Evolutionary conservation across 2,329 filamentous ascomycete species (phyloP), one percentile per base, ranked within the genome.

Genomic region (Xylariaceae sp.): DNA sequence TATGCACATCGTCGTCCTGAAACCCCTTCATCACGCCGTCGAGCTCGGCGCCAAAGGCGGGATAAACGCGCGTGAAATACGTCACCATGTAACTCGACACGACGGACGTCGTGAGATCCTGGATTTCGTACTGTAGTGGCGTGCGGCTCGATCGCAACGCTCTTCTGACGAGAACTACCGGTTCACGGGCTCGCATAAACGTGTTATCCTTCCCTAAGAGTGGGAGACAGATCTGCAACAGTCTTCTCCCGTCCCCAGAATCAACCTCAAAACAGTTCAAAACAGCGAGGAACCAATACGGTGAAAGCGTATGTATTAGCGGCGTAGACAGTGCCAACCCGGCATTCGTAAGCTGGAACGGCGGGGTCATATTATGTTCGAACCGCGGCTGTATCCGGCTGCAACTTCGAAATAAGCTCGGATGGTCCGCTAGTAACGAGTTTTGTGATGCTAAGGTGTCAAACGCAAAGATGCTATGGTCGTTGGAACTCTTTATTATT

Each of bases 201-300:
- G 22, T 43, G 35, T 43, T 47, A n/a, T 41, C 44, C 21, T 39
- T 47, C 8, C 44, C 44, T 3, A 47, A 36, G 20, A 47, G 44
- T 22, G 44, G 44, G 6, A 47, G 20, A 16, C 40, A 47, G 2
- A 47, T 43, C 20, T 47, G 44, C 8, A 47, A 17, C n/a, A 47
- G 19, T n/a, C 40, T 39, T n/a, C 22, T 32, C 22, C 40, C 44
- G 20, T 22, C 29, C 10, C 14, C 16, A 12, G 39, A 39, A 19
- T 47, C 44, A 4, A 39, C 34, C 21, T 47, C 44, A 34, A 42
- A 47, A 12, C 44, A 47, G 40, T 47, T 47, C 35, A 47, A 40
- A 5, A 47, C 44, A 6, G 44, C 44, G 3, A 47, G n/a, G 17
- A 47, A 39, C 35, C 34, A 47, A 29, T 42, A 47, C 12, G 44